Evolutionary conservation across 768 basidiomycete species (phyloP).

Genomic region (Podaxis sp.): DNA sequence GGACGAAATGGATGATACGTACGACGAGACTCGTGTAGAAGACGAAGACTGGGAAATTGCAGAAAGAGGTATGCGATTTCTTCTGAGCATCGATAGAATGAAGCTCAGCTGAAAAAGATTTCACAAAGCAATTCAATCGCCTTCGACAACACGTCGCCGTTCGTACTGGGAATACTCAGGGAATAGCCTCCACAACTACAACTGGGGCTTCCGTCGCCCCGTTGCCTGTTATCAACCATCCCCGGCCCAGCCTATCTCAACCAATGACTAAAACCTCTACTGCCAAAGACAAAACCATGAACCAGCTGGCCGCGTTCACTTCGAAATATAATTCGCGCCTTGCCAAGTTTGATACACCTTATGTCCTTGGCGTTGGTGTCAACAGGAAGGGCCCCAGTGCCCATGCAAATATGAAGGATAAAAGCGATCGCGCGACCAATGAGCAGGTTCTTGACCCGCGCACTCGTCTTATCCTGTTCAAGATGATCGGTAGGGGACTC

Average conservation of each 20-base stretch:
- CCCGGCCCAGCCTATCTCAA: conserved; percentile 30
- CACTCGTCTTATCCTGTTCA: conserved; percentile 91
- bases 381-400: conserved; percentile 93
- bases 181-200: conserved; percentile 48
- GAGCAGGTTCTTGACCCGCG: conserved; percentile 97
- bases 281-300: conserved; percentile 55
- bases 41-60: conserved; percentile 89
- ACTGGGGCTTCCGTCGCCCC: conserved; percentile 48
- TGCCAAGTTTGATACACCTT: conserved; percentile 71
- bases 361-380: conserved; percentile 64
- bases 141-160: conserved; percentile 88
- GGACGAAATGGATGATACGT: conserved; percentile 38
- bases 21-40: conserved; percentile 61
- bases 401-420: conserved; percentile 88
- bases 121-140: conserved; percentile 98
- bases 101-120: conserved; percentile 52
- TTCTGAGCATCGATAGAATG: neutral
- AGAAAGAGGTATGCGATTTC: conserved; percentile 60
- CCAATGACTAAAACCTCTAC: conserved; percentile 19
- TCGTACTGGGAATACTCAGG: conserved; percentile 65
- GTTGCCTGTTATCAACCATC: conserved; percentile 71
- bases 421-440: conserved; percentile 92
- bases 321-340: conserved; percentile 70
- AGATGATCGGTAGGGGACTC: conserved; percentile 89
- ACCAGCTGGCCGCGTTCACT: conserved; percentile 70